Evolutionary conservation across 371 early-diverging fungal species (phyloP).

Genomic region (Thermomucor indicae-seudaticae): DNA sequence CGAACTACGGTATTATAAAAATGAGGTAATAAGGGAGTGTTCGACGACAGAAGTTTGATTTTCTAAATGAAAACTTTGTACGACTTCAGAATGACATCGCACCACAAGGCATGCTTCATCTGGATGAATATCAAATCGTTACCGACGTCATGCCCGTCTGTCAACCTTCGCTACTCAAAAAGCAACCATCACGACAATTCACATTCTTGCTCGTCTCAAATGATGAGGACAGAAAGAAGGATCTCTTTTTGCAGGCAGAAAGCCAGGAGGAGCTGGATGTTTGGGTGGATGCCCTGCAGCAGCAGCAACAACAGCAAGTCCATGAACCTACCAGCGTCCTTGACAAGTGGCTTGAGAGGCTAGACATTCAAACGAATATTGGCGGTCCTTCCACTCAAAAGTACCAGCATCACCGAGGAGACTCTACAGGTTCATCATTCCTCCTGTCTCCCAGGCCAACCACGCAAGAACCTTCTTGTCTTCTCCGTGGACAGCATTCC

Average conservation of each 20-base stretch:
- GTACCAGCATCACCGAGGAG: no score
- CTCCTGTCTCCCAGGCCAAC: not conserved
- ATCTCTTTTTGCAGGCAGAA: slow-evolving; percentile 33
- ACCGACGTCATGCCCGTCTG: slow-evolving; percentile 12
- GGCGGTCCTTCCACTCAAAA: no score
- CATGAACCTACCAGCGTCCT: slow-evolving; percentile 27
- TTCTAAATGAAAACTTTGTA: not conserved
- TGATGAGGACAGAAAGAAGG: slow-evolving; percentile 27
- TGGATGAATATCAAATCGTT: slow-evolving; percentile 27
- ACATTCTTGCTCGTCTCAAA: slow-evolving; percentile 31
- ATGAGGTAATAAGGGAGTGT: slow-evolving; percentile 14
- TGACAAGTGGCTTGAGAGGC: slow-evolving; percentile 39
- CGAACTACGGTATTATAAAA: slow-evolving; percentile 16
- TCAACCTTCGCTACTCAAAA: slow-evolving; percentile 6
- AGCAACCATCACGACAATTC: slow-evolving; percentile 9
- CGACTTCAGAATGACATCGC: slow-evolving; percentile 20
- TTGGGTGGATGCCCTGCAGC: slow-evolving; percentile 25
- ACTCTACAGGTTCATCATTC: slow-evolving; percentile 4
- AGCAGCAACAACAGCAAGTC: slow-evolving; percentile 14
- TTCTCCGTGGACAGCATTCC: slow-evolving; percentile 9
- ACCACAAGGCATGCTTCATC: slow-evolving; percentile 22
- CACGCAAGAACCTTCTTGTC: not conserved
- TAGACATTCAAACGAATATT: slow-evolving; percentile 19
- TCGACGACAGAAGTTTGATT: not conserved
- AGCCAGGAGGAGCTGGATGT: slow-evolving; percentile 13